Evolutionary conservation across 2,329 filamentous ascomycete genomes (phyloP), one percentile per base, ranked within the genome.

Genomic region (Plenodomus biglobosus): DNA sequence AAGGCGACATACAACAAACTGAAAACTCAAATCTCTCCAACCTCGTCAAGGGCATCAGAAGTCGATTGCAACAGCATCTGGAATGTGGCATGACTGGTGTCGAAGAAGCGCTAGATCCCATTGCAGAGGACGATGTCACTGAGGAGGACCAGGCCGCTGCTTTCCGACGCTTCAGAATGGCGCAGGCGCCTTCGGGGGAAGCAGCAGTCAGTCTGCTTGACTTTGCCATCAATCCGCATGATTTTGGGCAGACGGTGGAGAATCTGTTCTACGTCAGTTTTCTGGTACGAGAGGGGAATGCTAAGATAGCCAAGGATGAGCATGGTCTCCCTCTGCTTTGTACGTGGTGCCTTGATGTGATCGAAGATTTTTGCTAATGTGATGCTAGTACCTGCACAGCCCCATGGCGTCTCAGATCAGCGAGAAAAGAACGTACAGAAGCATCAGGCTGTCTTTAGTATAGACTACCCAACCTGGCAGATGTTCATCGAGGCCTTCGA

Each of bases 221-320:
- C 43, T 97, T 96, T 59, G 89, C 91, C 35, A 82, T 97, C 55
- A 96, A 99, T 61, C 94, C 94, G 0, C 77, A 77, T 34, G 95
- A 90, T 0, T 99, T 97, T 63, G 90, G 90, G 0, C 94, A 99
- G 72, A 96, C 91, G 0, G 85, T 99, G 6, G 94, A 99, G 69
- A 99, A 99, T 62, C 78, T 99, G 62, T 99, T 99, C 72, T 97
- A 97, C 69, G 83, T 96, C 59, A 95, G 90, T 68, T 99, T 99
- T 66, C 75, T 99, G 52, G 90, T 97, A 50, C 85, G 89, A 48
- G 94, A 99, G 72, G 91, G 91, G 10, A 84, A 82, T 50, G 82
- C 91, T 5, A 84, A 83, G 27, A 79, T 99, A n/a, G 78, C 82
- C 2, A 81, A 84, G 46, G 92, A 96, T 64, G 80, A 84, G 11